Evolutionary conservation across 179 eudicot species (phyloP).

Genomic region (Spinacia oleracea): DNA sequence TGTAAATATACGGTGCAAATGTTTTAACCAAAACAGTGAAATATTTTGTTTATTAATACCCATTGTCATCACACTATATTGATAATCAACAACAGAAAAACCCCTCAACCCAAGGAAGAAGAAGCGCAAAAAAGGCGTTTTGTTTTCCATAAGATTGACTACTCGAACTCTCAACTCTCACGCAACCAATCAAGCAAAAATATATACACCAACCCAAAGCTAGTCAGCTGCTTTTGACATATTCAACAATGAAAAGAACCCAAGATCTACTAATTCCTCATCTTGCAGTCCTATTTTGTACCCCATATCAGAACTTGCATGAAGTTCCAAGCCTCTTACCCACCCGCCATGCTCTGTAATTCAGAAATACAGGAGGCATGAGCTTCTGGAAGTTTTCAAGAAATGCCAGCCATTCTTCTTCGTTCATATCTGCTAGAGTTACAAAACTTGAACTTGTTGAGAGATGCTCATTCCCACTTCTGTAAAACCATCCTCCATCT

Average conservation of each 20-base stretch:
- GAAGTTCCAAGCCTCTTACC: slow-evolving; percentile 81
- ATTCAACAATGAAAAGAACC: not conserved
- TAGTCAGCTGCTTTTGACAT: not conserved
- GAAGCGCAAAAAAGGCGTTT: not conserved
- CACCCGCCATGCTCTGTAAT: slow-evolving; percentile 41
- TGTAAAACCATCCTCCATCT: not conserved
- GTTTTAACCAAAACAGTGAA: not conserved
- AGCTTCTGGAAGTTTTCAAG: slow-evolving; percentile 68
- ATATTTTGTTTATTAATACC: not conserved
- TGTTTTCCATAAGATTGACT: not conserved
- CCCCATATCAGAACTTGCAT: slow-evolving; percentile 65
- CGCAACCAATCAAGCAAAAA: not conserved
- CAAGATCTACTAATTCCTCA: not conserved
- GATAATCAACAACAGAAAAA: not conserved
- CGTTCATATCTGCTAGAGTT: slow-evolving; percentile 63
- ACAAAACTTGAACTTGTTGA: slow-evolving; percentile 61
- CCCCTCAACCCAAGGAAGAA: not conserved
- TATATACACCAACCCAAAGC: not conserved
- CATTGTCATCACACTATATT: not conserved
- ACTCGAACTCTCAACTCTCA: not conserved
- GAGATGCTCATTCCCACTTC: slow-evolving; percentile 69
- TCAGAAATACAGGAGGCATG: slow-evolving; percentile 53
- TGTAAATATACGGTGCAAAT: not conserved
- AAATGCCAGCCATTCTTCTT: slow-evolving; percentile 66
- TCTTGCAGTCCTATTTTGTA: not conserved